Percentiles rank a stretch among this genome's conserved stretches.
These are phyloP conservation scores for Trichosporon faecale DNA, from an alignment of 1,284 basidiomycete species.

Conservation along the genomic window DNA sequence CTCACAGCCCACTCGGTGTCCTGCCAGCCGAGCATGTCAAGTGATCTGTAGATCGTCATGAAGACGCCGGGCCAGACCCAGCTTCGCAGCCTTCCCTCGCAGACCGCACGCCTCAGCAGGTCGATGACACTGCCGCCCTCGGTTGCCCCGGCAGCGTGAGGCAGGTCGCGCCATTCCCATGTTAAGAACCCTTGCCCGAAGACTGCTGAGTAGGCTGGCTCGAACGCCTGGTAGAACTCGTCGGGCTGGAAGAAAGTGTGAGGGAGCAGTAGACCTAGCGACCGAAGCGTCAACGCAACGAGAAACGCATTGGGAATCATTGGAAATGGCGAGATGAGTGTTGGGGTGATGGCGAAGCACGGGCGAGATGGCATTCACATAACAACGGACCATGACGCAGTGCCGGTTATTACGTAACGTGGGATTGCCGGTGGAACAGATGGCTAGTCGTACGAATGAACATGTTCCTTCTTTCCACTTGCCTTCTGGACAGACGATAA, in stretches of 20 bases:
- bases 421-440: background rate
- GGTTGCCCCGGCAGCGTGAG: background rate
- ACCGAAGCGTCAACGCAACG: slow-evolving; percentile 49
- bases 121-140: background rate
- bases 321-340: background rate
- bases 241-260: slow-evolving; percentile 95
- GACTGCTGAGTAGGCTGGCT: slow-evolving; percentile 82
- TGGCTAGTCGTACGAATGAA: no score
- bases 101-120: background rate
- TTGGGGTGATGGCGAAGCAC: background rate
- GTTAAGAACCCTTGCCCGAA: slow-evolving; percentile 90
- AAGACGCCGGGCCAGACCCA: slow-evolving; percentile 31
- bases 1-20: slow-evolving; percentile 59
- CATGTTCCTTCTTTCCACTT: background rate
- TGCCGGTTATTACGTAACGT: background rate
- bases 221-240: slow-evolving; percentile 93
- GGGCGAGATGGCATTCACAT: slow-evolving; percentile 5
- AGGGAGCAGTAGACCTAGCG: slow-evolving; percentile 58
- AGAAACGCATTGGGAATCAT: slow-evolving; percentile 31
- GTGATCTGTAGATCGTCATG: slow-evolving; percentile 9
- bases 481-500: background rate
- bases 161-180: slow-evolving; percentile 86
- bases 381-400: background rate
- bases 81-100: slow-evolving; percentile 27
- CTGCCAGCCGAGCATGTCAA: slow-evolving; percentile 53